phyloP scores from a whole-genome alignment of 495 filamentous ascomycete genomes.

The Podospora didyma region DNA sequence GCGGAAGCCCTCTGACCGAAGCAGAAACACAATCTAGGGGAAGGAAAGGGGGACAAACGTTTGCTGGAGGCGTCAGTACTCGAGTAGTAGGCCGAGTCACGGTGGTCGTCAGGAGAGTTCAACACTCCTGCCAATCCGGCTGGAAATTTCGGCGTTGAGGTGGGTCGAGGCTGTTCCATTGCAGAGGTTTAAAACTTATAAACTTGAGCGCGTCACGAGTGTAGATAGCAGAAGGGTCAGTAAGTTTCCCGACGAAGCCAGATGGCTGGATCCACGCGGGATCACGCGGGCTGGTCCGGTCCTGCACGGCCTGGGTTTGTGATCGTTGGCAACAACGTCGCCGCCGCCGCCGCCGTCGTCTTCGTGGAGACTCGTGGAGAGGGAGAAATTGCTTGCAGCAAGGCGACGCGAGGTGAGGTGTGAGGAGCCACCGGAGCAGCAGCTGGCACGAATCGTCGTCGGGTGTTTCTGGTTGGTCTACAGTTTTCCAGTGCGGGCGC shows the following conservation, averaged over 20 bases:
- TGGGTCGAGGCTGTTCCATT: conserved; percentile 35
- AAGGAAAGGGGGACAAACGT: conserved; percentile 32
- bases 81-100: conserved; percentile 54
- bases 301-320: too few relatives aligned
- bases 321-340: too few relatives aligned
- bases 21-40: conserved; percentile 6
- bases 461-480: not conserved
- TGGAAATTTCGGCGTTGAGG: conserved; percentile 47
- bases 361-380: too few relatives aligned
- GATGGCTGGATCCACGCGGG: too few relatives aligned
- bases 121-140: conserved; percentile 44
- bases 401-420: too few relatives aligned
- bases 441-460: not conserved
- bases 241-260: too few relatives aligned
- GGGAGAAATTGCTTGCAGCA: too few relatives aligned
- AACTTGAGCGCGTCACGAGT: not conserved
- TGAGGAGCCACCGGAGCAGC: not conserved
- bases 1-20: not conserved
- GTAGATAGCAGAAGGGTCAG: not conserved
- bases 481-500: too few relatives aligned
- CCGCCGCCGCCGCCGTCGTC: too few relatives aligned
- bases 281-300: too few relatives aligned
- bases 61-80: conserved; percentile 53
- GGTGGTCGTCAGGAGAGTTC: conserved; percentile 46
- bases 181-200: not conserved